These are phyloP conservation scores for Lachancea sp. DNA, from an alignment of 805 yeast species.

Conservation along the genomic window DNA sequence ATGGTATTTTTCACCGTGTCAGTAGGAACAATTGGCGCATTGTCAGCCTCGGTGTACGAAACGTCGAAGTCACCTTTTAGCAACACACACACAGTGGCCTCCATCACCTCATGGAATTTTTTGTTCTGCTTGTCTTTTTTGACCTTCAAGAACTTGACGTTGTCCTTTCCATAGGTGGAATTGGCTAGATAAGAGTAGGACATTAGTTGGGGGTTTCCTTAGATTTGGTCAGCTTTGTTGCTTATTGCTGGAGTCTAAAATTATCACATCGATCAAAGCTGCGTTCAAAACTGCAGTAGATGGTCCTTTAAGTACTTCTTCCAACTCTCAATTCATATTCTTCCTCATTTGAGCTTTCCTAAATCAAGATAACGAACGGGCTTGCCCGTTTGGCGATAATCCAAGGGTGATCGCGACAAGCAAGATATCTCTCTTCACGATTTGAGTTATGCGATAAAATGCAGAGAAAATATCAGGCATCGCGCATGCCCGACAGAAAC, in stretches of 20 bases:
- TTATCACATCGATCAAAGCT: no score
- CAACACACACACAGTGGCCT: slow-evolving; percentile 72
- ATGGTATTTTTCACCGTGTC: slow-evolving; percentile 90
- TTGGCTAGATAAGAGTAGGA: slow-evolving; percentile 30
- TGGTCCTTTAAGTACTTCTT: neutral
- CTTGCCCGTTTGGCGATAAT: slow-evolving; percentile 3
- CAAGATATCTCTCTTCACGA: neutral
- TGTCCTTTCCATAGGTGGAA: slow-evolving; percentile 85
- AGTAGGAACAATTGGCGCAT: slow-evolving; percentile 85
- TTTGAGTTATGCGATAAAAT: neutral
- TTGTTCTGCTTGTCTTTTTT: slow-evolving; percentile 71
- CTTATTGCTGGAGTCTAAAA: no score
- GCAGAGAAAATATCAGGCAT: neutral
- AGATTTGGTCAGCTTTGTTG: no score
- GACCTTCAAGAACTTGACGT: slow-evolving; percentile 87
- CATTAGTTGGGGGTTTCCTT: slow-evolving; percentile 8
- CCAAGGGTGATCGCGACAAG: neutral
- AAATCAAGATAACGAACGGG: slow-evolving; percentile 4
- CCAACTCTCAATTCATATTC: neutral
- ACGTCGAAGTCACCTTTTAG: slow-evolving; percentile 72
- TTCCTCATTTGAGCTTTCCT: neutral
- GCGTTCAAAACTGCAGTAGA: no score
- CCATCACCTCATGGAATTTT: slow-evolving; percentile 70
- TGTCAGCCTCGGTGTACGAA: slow-evolving; percentile 84
- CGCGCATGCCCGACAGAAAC: slow-evolving; percentile 1